Conservation (phyloP, 495 filamentous ascomycete species). For the Lepraria neglecta region DNA sequence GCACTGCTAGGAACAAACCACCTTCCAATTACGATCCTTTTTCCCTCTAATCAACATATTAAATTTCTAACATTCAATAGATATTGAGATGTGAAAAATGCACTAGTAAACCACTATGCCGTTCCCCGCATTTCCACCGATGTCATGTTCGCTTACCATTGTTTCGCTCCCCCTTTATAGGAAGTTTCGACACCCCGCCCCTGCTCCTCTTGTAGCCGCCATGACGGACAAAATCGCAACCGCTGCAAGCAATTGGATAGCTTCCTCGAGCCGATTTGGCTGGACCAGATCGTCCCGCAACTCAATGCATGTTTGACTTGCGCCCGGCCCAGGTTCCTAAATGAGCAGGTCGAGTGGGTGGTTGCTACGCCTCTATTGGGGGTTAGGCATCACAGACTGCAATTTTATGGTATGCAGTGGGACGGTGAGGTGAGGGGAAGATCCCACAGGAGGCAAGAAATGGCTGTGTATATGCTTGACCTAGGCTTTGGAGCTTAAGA, state of each 20-base stretch:
- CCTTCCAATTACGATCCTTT: too few species aligned
- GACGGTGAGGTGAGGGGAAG: neutral
- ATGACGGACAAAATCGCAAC: neutral
- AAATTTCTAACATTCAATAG: neutral
- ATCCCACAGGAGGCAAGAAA: neutral
- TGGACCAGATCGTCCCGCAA: constrained; percentile 1
- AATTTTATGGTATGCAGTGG: constrained; percentile 1
- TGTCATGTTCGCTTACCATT: neutral
- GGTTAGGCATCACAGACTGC: neutral
- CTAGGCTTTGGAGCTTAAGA: neutral
- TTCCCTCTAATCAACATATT: too few species aligned
- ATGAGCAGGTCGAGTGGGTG: neutral
- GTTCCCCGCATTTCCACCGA: constrained; percentile 2
- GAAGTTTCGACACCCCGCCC: neutral
- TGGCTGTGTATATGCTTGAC: neutral
- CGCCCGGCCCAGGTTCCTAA: neutral
- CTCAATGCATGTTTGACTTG: neutral
- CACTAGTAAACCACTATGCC: neutral
- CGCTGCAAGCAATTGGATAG: constrained; percentile 4
- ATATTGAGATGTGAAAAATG: neutral
- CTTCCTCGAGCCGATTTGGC: neutral
- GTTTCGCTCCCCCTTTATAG: neutral
- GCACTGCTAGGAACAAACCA: too few species aligned
- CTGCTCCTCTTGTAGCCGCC: neutral
- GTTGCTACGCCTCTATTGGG: neutral